These are phyloP conservation scores for Cystobasidium slooffiae DNA, from an alignment of 1,284 basidiomycete genomes.

Conservation along the genomic window DNA sequence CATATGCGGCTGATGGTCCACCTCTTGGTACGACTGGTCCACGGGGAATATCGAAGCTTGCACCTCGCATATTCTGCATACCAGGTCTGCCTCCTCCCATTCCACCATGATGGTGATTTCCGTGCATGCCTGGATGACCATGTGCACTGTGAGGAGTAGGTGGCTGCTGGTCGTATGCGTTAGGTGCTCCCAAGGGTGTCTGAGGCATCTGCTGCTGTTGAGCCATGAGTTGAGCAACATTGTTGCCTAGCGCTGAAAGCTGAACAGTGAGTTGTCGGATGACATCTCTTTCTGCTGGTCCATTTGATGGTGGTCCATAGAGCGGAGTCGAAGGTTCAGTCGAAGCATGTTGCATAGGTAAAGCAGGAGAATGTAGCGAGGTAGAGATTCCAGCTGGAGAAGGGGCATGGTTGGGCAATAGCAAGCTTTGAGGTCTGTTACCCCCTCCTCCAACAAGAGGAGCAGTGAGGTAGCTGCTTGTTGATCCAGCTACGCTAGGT, in stretches of 20 bases:
- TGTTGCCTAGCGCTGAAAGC: slow-evolving; percentile 42
- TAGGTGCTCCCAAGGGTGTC: slow-evolving; percentile 15
- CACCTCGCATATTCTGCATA: slow-evolving; percentile 23
- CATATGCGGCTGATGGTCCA: slow-evolving; percentile 8
- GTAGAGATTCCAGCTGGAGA: slow-evolving; percentile 17
- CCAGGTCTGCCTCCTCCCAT: slow-evolving; percentile 3
- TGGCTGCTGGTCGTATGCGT: slow-evolving; percentile 8
- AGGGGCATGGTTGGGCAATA: slow-evolving; percentile 31
- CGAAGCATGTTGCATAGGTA: slow-evolving; percentile 30
- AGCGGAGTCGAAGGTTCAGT: slow-evolving; percentile 28
- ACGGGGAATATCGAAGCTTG: slow-evolving; percentile 35
- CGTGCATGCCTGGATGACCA: slow-evolving; percentile 25
- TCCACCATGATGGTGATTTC: slow-evolving; percentile 27
- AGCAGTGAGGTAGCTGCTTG: slow-evolving; percentile 30
- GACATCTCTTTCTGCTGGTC: slow-evolving; percentile 31
- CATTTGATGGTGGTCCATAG: slow-evolving; percentile 10
- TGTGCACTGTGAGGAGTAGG: slow-evolving; percentile 12
- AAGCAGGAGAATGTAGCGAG: slow-evolving; percentile 22
- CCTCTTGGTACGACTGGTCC: slow-evolving; percentile 33
- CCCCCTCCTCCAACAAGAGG: background rate
- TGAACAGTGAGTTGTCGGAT: slow-evolving; percentile 44
- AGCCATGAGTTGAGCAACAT: slow-evolving; percentile 43
- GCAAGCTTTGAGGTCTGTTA: slow-evolving; percentile 40
- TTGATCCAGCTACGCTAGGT: slow-evolving; percentile 35
- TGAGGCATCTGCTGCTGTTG: slow-evolving; percentile 29